Conservation (phyloP, 2,329 filamentous ascomycete genomes). For the Penicillium sp. region DNA sequence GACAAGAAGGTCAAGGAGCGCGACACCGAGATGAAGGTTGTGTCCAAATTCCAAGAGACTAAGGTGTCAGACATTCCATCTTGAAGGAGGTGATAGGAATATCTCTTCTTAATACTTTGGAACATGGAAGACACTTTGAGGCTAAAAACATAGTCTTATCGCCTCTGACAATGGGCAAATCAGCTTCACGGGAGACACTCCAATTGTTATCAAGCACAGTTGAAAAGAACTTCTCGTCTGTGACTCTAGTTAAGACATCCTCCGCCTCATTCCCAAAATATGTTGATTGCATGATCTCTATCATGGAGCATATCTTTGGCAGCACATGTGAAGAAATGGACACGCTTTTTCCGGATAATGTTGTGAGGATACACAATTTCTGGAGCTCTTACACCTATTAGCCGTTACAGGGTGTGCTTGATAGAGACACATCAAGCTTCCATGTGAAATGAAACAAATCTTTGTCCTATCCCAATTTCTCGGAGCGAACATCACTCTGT, state of each 20-base stretch:
- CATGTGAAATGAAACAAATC: background rate
- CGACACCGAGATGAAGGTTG: conserved; percentile 44
- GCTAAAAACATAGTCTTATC: background rate
- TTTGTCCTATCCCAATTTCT: background rate
- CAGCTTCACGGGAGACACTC: background rate
- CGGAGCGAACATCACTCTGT: background rate
- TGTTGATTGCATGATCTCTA: too few relatives aligned
- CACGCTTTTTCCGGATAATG: background rate
- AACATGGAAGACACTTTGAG: background rate
- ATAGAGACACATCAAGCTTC: background rate
- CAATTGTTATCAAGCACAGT: background rate
- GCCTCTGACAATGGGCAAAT: background rate
- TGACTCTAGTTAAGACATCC: background rate
- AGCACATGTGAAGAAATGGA: background rate
- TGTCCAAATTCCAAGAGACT: conserved; percentile 44
- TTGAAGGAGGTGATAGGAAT: conserved; percentile 13
- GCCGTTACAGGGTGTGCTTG: background rate
- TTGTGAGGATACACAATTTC: background rate
- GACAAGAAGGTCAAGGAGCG: conserved; percentile 46
- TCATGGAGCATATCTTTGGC: background rate
- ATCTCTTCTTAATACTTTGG: background rate
- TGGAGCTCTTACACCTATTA: background rate
- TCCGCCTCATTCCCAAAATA: background rate
- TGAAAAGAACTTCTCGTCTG: background rate
- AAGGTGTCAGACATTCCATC: conserved; percentile 34